These are phyloP conservation scores for Stentor roeselii DNA, from an alignment of 73 alveolate species.

Conservation along the genomic window DNA sequence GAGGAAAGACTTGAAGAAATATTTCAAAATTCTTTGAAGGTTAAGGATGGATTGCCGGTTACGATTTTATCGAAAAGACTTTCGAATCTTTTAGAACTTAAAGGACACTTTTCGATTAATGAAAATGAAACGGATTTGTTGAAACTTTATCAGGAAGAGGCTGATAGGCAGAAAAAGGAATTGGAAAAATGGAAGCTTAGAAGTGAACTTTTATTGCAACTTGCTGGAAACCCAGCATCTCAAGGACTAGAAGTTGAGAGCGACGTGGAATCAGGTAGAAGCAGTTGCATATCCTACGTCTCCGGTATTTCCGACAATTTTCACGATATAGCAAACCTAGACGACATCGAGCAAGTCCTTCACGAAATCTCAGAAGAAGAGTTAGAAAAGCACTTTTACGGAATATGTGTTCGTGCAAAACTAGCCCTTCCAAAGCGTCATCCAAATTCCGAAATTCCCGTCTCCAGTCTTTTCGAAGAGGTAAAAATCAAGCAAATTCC, in stretches of 20 bases:
- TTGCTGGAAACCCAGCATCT: constrained; percentile 19
- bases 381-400: constrained; percentile 2
- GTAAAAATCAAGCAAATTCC: not conserved
- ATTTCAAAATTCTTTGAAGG: not conserved
- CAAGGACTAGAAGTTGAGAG: constrained; percentile 9
- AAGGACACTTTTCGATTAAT: constrained; percentile 7
- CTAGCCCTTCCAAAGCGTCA: not conserved
- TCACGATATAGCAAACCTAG: not conserved
- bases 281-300: not conserved
- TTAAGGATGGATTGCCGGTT: constrained; percentile 8
- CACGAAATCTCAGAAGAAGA: constrained; percentile 27
- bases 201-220: constrained; percentile 2
- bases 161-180: constrained; percentile 1
- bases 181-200: not conserved
- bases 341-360: constrained; percentile 10
- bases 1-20: not conserved
- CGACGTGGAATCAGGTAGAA: constrained; percentile 5
- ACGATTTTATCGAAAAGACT: constrained; percentile 6
- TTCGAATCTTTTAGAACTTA: not conserved
- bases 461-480: not conserved
- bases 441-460: not conserved
- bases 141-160: constrained; percentile 19
- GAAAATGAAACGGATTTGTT: not conserved
- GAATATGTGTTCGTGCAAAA: not conserved
- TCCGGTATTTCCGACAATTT: constrained; percentile 1